A percentile compares a stretch with the other conserved stretches of the same genome.
Conservation (phyloP, 164 flowering plant species). For the Piper longum region DNA sequence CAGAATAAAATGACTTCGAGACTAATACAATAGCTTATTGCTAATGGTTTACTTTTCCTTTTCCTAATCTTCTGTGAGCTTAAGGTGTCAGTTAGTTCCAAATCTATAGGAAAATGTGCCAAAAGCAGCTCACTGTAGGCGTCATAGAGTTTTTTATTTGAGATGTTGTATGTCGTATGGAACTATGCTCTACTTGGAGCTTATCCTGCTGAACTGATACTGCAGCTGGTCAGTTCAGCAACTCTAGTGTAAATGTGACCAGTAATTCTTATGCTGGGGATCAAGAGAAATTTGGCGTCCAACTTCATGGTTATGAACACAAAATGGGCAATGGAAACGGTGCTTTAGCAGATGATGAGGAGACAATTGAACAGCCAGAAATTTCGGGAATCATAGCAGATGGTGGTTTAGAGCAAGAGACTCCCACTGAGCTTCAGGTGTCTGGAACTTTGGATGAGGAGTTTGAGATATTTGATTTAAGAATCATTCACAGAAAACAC, state of each 20-base stretch:
- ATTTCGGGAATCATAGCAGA: conserved; percentile 15
- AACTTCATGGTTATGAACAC: conserved; percentile 14
- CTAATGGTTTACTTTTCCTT: too few species aligned
- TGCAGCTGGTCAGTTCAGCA: neutral
- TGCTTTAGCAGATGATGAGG: conserved; percentile 13
- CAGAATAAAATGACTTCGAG: too few species aligned
- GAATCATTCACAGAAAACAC: conserved; percentile 84
- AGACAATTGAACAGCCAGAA: conserved; percentile 16
- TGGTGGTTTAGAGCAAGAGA: conserved; percentile 22
- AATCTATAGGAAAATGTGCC: neutral
- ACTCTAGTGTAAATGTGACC: neutral
- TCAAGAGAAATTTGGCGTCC: conserved; percentile 8
- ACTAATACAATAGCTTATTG: too few species aligned
- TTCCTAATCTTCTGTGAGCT: neutral
- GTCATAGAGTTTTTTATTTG: neutral
- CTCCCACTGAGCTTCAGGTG: conserved; percentile 30
- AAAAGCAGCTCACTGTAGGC: neutral
- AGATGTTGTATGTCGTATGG: neutral
- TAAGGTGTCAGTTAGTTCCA: neutral
- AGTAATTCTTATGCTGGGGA: conserved; percentile 4
- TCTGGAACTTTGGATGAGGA: conserved; percentile 38
- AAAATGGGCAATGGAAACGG: conserved; percentile 11
- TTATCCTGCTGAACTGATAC: neutral
- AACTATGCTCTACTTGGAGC: neutral
- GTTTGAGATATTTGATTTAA: conserved; percentile 64